Evolutionary conservation across 106 monocot genomes (phyloP), one percentile per base, ranked within the genome.

Genomic region (Platanthera guangdongensis): DNA sequence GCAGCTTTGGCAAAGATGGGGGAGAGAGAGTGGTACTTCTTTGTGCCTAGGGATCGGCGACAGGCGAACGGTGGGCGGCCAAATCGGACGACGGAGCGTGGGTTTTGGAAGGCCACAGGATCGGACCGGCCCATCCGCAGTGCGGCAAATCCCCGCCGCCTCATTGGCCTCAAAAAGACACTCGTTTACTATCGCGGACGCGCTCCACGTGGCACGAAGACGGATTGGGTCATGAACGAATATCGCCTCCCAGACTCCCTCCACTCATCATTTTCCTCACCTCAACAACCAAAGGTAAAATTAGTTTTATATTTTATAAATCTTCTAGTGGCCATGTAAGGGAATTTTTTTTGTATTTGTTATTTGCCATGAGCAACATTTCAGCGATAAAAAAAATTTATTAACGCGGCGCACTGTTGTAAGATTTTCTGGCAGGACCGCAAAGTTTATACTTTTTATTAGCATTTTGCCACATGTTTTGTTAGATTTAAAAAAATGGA

Each of bases 81-180:
- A 11, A 92, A 88, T 75, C 92, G 92, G 32, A 86, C 88, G 12
- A 92, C 92, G 71, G 86, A 82, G 72, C 76, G 79, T 3, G 92
- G 92, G 30, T 92, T 86, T 76, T 92, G 92, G 92, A 92, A 92
- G 79, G 88, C 92, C 7, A 92, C 92, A 50, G 92, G 92, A 1
- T 84, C 84, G 2, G 92, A 92, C 65, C 72, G 92, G 71, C 68
- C 78, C 21, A 83, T 92, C 46, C 75, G 86, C 53, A 79, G 86
- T 50, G 69, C 77, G 5, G 72, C 50, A 7, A 78, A 87, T 46
- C 79, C 82, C 22, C 80, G 77, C 53, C 81, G 82, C 16, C 75
- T 92, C 59, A 79, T 92, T 50, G 92, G 92, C 7, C 74, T 93
- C n/a, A 93, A 84, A 90, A 93, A 93, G 84, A 90, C 92, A 8